Conservation (phyloP, 352 stramenopile genomes). For the Phytophthora macrochlamydospora region DNA sequence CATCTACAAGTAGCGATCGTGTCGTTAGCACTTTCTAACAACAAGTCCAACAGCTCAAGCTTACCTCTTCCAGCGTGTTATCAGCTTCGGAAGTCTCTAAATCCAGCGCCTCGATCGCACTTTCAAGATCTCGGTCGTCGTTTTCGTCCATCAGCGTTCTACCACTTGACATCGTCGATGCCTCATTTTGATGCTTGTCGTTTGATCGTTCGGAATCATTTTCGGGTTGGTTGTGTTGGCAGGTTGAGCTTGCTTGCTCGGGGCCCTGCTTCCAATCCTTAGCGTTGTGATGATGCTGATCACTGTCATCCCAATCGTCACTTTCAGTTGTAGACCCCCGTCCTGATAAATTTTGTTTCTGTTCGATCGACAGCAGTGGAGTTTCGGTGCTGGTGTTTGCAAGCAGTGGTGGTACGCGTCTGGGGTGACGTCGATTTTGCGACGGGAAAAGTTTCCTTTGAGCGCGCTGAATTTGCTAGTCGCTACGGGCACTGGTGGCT, state of each 20-base stretch:
- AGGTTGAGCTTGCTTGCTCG: background rate
- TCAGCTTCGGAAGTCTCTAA: conserved; percentile 34
- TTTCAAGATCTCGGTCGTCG: conserved; percentile 45
- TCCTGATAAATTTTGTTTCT: conserved; percentile 7
- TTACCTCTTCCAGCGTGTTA: conserved; percentile 49
- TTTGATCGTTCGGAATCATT: conserved; percentile 2
- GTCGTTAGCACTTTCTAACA: too few species aligned
- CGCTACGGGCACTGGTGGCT: conserved; percentile 6
- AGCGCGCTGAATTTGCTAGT: conserved; percentile 49
- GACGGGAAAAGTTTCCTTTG: conserved; percentile 63
- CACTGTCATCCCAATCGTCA: background rate
- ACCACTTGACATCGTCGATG: background rate
- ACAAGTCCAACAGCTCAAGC: background rate
- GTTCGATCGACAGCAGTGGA: conserved; percentile 4
- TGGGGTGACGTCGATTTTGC: conserved; percentile 49
- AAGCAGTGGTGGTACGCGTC: conserved; percentile 44
- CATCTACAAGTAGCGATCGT: conserved; percentile 34
- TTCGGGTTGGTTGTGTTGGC: conserved; percentile 15
- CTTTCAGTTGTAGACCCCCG: background rate
- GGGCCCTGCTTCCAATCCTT: conserved; percentile 3
- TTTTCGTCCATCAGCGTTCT: conserved; percentile 35
- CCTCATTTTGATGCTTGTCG: conserved; percentile 19
- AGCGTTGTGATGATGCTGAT: conserved; percentile 11
- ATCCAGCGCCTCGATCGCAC: conserved; percentile 39
- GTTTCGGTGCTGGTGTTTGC: conserved; percentile 19